Conservation (phyloP, 176 grass and related monocot species). For the Bolboschoenus planiculmis region DNA sequence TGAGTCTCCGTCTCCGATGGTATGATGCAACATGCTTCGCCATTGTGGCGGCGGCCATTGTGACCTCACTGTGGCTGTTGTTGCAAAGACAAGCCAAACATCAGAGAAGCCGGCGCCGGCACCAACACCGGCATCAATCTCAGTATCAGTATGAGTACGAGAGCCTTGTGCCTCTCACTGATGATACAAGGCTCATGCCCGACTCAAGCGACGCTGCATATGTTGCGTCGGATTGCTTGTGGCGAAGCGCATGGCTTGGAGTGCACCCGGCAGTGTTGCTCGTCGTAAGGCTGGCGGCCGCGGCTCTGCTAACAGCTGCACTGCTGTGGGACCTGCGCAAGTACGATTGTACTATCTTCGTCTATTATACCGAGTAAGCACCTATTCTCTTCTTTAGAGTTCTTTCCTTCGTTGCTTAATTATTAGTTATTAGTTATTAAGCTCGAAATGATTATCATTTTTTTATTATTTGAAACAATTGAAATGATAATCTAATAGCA, state of each 20-base stretch:
- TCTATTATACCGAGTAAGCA: constrained; percentile 58
- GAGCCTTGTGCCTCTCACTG: not conserved
- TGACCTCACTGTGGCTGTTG: constrained; percentile 19
- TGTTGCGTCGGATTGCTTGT: not conserved
- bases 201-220: not conserved
- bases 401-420: not conserved
- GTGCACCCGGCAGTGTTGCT: constrained; percentile 30
- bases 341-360: constrained; percentile 35
- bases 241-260: constrained; percentile 27
- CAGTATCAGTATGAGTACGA: not conserved
- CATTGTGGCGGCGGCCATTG: constrained; percentile 8
- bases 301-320: constrained; percentile 1
- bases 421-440: not conserved
- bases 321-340: constrained; percentile 32
- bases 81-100: not conserved
- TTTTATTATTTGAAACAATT: too few species aligned
- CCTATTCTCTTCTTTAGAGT: not conserved
- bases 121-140: not conserved
- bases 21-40: not conserved
- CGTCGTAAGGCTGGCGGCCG: constrained; percentile 17
- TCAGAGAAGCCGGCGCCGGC: not conserved
- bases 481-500: too few species aligned
- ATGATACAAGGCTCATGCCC: too few species aligned
- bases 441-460: too few species aligned
- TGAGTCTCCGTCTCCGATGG: not conserved